Conservation (phyloP, 2,329 filamentous ascomycete genomes). For the Fusarium sp. region DNA sequence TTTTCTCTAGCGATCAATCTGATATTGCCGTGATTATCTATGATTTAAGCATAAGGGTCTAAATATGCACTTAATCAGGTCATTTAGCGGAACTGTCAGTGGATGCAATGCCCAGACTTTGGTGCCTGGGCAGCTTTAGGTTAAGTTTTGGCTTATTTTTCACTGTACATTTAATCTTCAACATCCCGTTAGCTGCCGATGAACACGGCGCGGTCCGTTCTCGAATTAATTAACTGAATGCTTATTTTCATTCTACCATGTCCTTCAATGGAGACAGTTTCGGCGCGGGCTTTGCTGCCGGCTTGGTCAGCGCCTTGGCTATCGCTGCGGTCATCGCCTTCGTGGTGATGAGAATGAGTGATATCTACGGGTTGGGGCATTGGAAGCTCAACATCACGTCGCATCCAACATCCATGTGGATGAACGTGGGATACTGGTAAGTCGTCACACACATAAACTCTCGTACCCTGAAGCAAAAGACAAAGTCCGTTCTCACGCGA, state of each 20-base stretch:
- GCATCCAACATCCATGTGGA: slow-evolving; percentile 66
- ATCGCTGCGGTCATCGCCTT: slow-evolving; percentile 30
- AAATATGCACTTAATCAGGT: slow-evolving; percentile 17
- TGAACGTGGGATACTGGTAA: slow-evolving; percentile 72
- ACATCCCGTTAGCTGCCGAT: background rate
- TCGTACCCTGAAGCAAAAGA: background rate
- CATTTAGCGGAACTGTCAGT: slow-evolving; percentile 11
- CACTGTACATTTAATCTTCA: background rate
- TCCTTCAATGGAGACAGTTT: slow-evolving; percentile 36
- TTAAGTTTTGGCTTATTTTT: background rate
- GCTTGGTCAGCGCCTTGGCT: slow-evolving; percentile 36
- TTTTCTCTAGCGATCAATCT: background rate
- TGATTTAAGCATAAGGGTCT: slow-evolving; percentile 4
- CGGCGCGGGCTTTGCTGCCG: slow-evolving; percentile 45
- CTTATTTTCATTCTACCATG: slow-evolving; percentile 1
- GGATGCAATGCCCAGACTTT: background rate
- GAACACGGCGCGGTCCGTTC: background rate
- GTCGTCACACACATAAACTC: slow-evolving; percentile 35
- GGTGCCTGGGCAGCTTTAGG: background rate
- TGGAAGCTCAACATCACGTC: slow-evolving; percentile 64
- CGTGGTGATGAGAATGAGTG: slow-evolving; percentile 42
- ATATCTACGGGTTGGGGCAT: slow-evolving; percentile 64
- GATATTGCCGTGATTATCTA: background rate
- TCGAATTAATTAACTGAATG: background rate
- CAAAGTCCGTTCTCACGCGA: background rate